These are phyloP conservation scores for Pseudogymnoascus sp. DNA, from an alignment of 2,329 filamentous ascomycete species.

Conservation along the genomic window DNA sequence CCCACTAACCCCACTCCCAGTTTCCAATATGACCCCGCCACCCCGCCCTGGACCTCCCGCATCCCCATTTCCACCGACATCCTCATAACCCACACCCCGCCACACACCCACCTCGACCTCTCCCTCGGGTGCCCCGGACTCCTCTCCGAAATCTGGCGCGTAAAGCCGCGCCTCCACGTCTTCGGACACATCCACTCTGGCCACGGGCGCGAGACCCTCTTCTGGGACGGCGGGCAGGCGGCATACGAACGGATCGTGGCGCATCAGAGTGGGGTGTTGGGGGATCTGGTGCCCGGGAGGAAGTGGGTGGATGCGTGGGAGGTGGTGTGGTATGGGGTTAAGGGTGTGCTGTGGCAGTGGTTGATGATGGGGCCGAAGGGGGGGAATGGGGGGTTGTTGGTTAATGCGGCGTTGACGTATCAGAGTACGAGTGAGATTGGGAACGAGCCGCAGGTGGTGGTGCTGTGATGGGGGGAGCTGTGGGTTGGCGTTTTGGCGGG, in stretches of 20 bases:
- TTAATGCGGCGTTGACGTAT: slow-evolving; percentile 51
- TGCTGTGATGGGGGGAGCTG: slow-evolving; percentile 15
- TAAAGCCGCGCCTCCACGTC: slow-evolving; percentile 52
- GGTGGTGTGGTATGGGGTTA: slow-evolving; percentile 43
- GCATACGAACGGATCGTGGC: slow-evolving; percentile 26
- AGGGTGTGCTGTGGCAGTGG: slow-evolving; percentile 49
- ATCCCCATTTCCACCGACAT: slow-evolving; percentile 53
- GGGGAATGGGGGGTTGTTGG: slow-evolving; percentile 41
- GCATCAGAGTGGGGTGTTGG: slow-evolving; percentile 27
- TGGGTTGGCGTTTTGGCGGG: background rate
- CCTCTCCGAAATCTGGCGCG: slow-evolving; percentile 47
- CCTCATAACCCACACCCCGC: slow-evolving; percentile 57
- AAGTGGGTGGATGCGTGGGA: slow-evolving; percentile 42
- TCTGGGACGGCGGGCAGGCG: slow-evolving; percentile 52
- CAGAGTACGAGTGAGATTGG: slow-evolving; percentile 39
- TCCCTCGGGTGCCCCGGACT: slow-evolving; percentile 51
- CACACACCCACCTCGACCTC: slow-evolving; percentile 43
- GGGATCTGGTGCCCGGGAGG: slow-evolving; percentile 21
- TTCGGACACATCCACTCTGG: slow-evolving; percentile 60
- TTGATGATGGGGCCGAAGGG: slow-evolving; percentile 43
- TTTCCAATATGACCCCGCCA: slow-evolving; percentile 51
- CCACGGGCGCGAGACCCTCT: slow-evolving; percentile 48
- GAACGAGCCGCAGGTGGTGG: slow-evolving; percentile 30
- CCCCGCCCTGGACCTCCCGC: slow-evolving; percentile 52
- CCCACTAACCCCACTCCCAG: slow-evolving; percentile 10